Base-by-base conservation (phyloP, 2,329 filamentous ascomycete species). In the Ceratocystiopsis sp. region DNA sequence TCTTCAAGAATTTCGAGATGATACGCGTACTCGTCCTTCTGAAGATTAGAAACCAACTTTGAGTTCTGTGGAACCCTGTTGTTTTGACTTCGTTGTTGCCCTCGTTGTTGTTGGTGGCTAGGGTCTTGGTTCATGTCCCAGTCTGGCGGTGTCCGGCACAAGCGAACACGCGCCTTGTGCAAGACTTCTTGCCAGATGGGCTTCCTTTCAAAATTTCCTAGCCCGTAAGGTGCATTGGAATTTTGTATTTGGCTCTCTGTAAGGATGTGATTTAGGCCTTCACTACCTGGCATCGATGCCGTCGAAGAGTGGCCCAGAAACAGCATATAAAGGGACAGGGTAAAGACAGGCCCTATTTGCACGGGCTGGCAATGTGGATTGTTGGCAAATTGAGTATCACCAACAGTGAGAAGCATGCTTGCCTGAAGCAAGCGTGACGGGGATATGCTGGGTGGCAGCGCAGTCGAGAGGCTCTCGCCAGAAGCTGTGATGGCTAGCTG, bases 181-280 rank as follows among this genome's bases (percentile, higher is more conserved):
- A 95, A 79, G 36, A 93, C 86, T 57, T 98, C 89, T 57, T 96
- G 91, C 91, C 91, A 96, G 1, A 87, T 81, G 0, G 85, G 68
- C 50, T 67, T 72, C 66, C 62, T 78, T 60, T 62, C 81, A 56
- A 50, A 78, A 52, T 52, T 73, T 61, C 59, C 62, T 10, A 67
- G 38, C 0, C 65, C 66, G 39, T 68, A 68, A 0, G 60, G 58
- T 34, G 57, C 55, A 15, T 17, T 25, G n/a, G n/a, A 14, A 9
- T 12, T n/a, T 5, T 35, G 25, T 1, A 14, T 17, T 14, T 34
- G 16, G 16, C 35, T 37, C 38, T 9, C 34, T 29, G 8, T 1
- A 17, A 12, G 18, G 1, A 3, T 35, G 13, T 10, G 11, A 29
- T 12, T 15, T 15, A 3, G 25, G 25, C 7, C 11, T 7, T 15